Base-by-base conservation (phyloP, 352 stramenopile species). In the Aphanomyces euteiches region DNA sequence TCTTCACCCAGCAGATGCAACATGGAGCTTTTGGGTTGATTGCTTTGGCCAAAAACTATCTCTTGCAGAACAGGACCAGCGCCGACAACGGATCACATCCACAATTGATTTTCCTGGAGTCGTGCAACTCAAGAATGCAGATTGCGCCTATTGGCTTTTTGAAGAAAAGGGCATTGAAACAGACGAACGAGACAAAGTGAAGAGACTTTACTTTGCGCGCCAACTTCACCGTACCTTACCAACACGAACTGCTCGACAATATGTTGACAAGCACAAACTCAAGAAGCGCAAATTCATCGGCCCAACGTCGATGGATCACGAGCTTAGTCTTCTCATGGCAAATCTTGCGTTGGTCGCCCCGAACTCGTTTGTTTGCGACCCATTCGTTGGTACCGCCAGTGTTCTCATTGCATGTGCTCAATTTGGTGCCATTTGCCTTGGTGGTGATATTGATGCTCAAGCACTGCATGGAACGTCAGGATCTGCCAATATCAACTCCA, bases 321-420 rank as follows among this genome's bases (percentile, higher is more conserved):
- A 97, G 58, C 77, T 98, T 1, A 81, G 81, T 38, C 83, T 97
- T 47, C 77, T 97, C 59, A 98, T 97, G 90, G 88, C 85, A 12
- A 97, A 93, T 72, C 78, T 90, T 36, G 90, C 77, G 1, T 38
- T 65, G 5, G 58, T 82, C 43, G 39, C 15, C 47, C 73, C 73
- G 19, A 67, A 73, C 28, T 77, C 75, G 3, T 74, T 88, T 21
- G 80, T 88, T 5, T 88, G 93, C 66, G 92, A 98, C 76, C 90
- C 90, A 34, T 98, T 97, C 79, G 89, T 95, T 4, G 92, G 92
- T n/a, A 98, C 90, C 17, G 92, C 90, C 4, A 91, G 78, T 17
- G 93, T 98, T 40, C 74, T 98, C 10, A 77, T 98, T 34, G 83
- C 87, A 4, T 88, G 81, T 64, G 82, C 85, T 37, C 69, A 91